Evolutionary conservation across 495 filamentous ascomycete species (phyloP), one percentile per base, ranked within the genome.

Genomic region (Aspergillus sparsus): DNA sequence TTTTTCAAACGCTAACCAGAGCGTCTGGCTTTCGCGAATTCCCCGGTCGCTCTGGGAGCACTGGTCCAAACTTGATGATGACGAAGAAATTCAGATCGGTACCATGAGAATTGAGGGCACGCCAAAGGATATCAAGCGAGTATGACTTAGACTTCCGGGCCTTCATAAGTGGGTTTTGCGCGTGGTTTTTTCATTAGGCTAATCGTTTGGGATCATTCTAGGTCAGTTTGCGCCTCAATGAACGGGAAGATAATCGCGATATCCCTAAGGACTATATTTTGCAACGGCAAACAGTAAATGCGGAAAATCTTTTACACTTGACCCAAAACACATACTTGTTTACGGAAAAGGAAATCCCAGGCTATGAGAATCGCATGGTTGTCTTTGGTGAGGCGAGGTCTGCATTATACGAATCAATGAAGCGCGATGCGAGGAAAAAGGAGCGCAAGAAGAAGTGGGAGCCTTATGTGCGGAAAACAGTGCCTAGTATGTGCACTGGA

Each of bases 341-440:
- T 67, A 89, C 88, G 13, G 93, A 98, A 73, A 92, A 94, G 70
- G 89, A 98, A 68, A 81, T 95, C 21, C 88, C 92, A 2, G 90
- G 89, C 32, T 92, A 86, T 67, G 85, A 86, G 58, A 83, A 76
- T 49, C 73, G 74, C 5, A 69, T 74, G 70, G 70, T 74, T 15
- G 56, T 64, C n/a, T 78, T 80, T 57, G 77, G 77, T 31, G 77
- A 78, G 58, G 70, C 69, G 15, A 74, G 78, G 32, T 81, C 78
- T 15, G 73, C 74, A 18, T 62, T 81, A 18, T 81, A 81, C 55
- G 76, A 80, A 64, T 65, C 72, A 21, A 74, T 75, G 72, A 80
- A 78, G 63, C 72, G 78, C 13, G 78, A 80, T 34, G 72, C 71
- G 42, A 68, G 67, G 53, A 85, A 74, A 55, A 74, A 75, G 41